A percentile compares a stretch with the other conserved stretches of the same genome.
Evolutionary conservation across 2,329 filamentous ascomycete species (phyloP).

Genomic region (Colletotrichum eleusines): DNA sequence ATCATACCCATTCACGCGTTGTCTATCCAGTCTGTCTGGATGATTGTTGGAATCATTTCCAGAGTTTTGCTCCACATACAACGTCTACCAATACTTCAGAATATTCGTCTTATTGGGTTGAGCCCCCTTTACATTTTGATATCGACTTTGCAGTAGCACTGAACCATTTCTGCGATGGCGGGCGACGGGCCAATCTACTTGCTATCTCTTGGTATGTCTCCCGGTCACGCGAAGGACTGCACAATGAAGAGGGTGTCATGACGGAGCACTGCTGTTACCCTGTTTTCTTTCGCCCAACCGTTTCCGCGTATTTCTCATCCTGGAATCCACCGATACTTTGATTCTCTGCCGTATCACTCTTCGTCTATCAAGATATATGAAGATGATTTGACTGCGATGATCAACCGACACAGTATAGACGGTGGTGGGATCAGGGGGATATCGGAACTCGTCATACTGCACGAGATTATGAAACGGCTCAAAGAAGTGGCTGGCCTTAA

Average conservation of each 20-base stretch:
- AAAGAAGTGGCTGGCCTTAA: slow-evolving; percentile 34
- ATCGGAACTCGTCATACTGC: slow-evolving; percentile 46
- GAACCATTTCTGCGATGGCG: not conserved
- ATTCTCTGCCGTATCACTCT: too few species aligned
- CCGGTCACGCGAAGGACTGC: not conserved
- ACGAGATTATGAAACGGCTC: slow-evolving; percentile 46
- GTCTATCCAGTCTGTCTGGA: not conserved
- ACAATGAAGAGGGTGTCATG: not conserved
- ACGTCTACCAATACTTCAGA: not conserved
- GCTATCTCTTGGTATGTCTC: slow-evolving; percentile 33
- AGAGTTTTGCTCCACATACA: not conserved
- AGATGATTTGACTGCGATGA: too few species aligned
- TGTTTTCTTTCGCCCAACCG: too few species aligned
- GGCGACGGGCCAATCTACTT: slow-evolving; percentile 34
- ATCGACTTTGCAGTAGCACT: too few species aligned
- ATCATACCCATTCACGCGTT: not conserved
- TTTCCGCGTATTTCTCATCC: too few species aligned
- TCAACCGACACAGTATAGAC: not conserved
- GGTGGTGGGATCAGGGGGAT: slow-evolving; percentile 38
- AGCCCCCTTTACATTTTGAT: not conserved
- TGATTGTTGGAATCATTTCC: not conserved
- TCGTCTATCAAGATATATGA: not conserved
- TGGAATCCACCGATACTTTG: too few species aligned
- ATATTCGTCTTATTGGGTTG: not conserved
- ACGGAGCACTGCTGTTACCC: not conserved